Conservation (phyloP, 2,329 filamentous ascomycete genomes). For the Beauveria caledonica region DNA sequence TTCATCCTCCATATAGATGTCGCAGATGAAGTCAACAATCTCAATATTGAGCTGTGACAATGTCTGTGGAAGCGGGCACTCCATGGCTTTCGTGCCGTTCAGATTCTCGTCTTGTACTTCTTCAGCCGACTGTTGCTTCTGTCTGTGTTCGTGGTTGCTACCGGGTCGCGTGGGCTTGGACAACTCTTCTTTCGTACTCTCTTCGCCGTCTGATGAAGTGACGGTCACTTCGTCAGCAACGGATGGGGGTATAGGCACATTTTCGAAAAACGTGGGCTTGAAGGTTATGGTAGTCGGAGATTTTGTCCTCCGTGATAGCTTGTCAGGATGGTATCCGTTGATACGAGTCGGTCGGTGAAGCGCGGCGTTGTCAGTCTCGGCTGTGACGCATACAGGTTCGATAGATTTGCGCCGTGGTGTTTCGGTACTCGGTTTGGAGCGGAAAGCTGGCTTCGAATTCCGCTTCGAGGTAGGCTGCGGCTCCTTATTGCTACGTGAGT, state of each 20-base stretch:
- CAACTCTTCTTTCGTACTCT: slow-evolving; percentile 7
- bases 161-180: neutral
- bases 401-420: slow-evolving; percentile 12
- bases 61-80: slow-evolving; percentile 45
- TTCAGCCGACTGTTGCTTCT: neutral
- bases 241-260: slow-evolving; percentile 22
- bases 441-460: slow-evolving; percentile 16
- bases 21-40: slow-evolving; percentile 52
- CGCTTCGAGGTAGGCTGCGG: neutral
- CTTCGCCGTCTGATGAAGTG: slow-evolving; percentile 15
- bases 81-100: slow-evolving; percentile 21
- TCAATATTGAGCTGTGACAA: slow-evolving; percentile 45
- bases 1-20: slow-evolving; percentile 48
- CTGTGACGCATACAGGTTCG: slow-evolving; percentile 14
- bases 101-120: slow-evolving; percentile 14
- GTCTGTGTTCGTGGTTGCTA: neutral
- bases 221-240: slow-evolving; percentile 14
- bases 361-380: slow-evolving; percentile 20
- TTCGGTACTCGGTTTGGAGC: slow-evolving; percentile 13
- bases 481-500: slow-evolving; percentile 1
- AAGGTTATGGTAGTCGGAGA: slow-evolving; percentile 19
- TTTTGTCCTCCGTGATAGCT: slow-evolving; percentile 19
- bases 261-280: slow-evolving; percentile 31
- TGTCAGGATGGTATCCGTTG: slow-evolving; percentile 26
- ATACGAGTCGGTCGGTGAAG: slow-evolving; percentile 23